Evolutionary conservation across 2,329 filamentous ascomycete genomes (phyloP).

Genomic region (Clonostachys rhizophaga): DNA sequence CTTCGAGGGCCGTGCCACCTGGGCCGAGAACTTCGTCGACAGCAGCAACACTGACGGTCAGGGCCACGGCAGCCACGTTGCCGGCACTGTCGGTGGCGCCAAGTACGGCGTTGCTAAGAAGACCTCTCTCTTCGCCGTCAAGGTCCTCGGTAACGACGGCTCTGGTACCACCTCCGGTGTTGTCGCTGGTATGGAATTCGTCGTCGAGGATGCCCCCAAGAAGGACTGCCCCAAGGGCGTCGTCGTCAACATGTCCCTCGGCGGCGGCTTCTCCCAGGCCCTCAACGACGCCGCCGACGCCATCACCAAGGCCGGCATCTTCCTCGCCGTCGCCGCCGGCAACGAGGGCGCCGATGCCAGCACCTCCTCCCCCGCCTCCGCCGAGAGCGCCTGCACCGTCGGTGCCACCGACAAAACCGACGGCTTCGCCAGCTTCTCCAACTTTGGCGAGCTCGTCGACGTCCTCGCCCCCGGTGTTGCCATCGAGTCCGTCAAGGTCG

Average conservation of each 20-base stretch:
- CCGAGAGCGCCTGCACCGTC: constrained; percentile 45
- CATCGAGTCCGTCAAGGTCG: constrained; percentile 43
- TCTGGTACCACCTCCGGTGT: constrained; percentile 31
- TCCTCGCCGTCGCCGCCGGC: constrained; percentile 52
- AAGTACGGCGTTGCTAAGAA: constrained; percentile 42
- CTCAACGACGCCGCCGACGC: constrained; percentile 45
- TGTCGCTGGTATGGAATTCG: constrained; percentile 38
- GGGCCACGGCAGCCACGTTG: constrained; percentile 43
- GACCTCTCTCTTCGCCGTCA: constrained; percentile 34
- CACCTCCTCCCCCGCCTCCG: constrained; percentile 41
- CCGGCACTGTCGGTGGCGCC: constrained; percentile 36
- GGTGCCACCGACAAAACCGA: constrained; percentile 37
- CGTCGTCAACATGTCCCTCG: constrained; percentile 54
- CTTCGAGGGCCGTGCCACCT: constrained; percentile 35
- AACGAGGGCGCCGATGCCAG: constrained; percentile 39
- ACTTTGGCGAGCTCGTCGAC: constrained; percentile 44
- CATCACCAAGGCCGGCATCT: constrained; percentile 39
- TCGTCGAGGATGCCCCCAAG: constrained; percentile 23
- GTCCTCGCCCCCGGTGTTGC: constrained; percentile 44
- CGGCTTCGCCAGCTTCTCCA: constrained; percentile 40
- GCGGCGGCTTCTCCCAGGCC: constrained; percentile 36
- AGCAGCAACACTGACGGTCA: constrained; percentile 23
- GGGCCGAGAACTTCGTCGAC: constrained; percentile 23
- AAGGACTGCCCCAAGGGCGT: constrained; percentile 33
- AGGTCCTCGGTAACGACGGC: constrained; percentile 32